Conservation (phyloP, 495 filamentous ascomycete genomes). For the Neurospora sp. region DNA sequence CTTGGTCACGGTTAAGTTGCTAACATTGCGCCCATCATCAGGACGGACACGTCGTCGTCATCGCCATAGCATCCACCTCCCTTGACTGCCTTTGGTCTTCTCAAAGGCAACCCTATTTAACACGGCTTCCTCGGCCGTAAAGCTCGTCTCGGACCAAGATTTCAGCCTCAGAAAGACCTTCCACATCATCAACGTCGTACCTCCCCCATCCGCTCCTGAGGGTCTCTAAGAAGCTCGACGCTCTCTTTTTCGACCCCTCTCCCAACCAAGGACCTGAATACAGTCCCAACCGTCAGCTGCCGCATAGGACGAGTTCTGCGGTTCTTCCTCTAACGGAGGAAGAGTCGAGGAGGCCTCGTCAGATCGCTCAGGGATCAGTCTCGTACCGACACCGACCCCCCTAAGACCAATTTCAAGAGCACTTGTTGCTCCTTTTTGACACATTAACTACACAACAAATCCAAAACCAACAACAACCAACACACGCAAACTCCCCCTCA, state of each 20-base stretch:
- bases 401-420: slow-evolving; percentile 44
- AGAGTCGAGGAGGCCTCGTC: slow-evolving; percentile 86
- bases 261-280: slow-evolving; percentile 44
- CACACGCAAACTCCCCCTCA: background rate
- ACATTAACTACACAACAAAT: background rate
- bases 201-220: slow-evolving; percentile 38
- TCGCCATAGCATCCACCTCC: background rate
- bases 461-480: background rate
- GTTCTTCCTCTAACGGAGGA: slow-evolving; percentile 95
- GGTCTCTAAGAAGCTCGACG: slow-evolving; percentile 35
- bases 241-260: slow-evolving; percentile 41
- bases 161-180: slow-evolving; percentile 48
- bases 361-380: slow-evolving; percentile 70
- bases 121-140: slow-evolving; percentile 64
- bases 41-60: background rate
- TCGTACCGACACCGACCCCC: slow-evolving; percentile 76
- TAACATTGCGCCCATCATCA: background rate
- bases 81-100: slow-evolving; percentile 52
- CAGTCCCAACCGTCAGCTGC: slow-evolving; percentile 69
- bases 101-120: slow-evolving; percentile 54
- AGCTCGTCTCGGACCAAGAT: slow-evolving; percentile 68
- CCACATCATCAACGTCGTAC: slow-evolving; percentile 55
- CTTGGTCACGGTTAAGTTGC: background rate
- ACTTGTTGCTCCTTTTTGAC: slow-evolving; percentile 3
- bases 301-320: slow-evolving; percentile 93